phyloP scores from a whole-genome alignment of 2,329 filamentous ascomycete genomes.

The Fusarium marasasianum region DNA sequence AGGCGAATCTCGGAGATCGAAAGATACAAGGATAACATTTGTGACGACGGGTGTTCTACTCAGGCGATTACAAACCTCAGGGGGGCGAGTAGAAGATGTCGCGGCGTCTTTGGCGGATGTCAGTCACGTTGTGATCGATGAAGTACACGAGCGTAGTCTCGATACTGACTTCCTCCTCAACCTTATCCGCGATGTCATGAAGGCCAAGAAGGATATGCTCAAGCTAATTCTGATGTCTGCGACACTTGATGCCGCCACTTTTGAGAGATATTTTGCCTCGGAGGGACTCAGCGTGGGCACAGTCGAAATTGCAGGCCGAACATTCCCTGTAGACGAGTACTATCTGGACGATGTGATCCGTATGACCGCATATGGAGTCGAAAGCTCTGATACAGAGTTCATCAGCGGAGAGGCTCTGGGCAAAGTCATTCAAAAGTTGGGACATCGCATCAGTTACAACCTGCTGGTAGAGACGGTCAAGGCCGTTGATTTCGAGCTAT shows the following conservation, averaged over 20 bases:
- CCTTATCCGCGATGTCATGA: conserved; percentile 83
- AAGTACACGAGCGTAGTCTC: conserved; percentile 95
- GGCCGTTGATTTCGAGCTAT: conserved; percentile 81
- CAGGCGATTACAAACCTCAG: conserved; percentile 91
- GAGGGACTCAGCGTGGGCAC: conserved; percentile 73
- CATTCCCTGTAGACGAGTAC: conserved; percentile 89
- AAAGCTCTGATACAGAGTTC: conserved; percentile 57
- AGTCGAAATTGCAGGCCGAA: conserved; percentile 88
- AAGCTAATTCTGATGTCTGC: conserved; percentile 99
- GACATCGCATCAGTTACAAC: conserved; percentile 90
- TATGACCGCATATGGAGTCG: conserved; percentile 76
- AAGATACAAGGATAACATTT: conserved; percentile 92
- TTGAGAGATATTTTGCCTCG: conserved; percentile 68
- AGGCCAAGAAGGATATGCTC: conserved; percentile 81
- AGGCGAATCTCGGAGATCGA: conserved; percentile 84
- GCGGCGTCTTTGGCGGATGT: conserved; percentile 85
- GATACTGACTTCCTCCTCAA: conserved; percentile 99
- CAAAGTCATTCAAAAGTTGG: conserved; percentile 75
- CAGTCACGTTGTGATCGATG: conserved; percentile 94
- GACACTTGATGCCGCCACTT: conserved; percentile 85
- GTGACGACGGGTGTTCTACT: conserved; percentile 97
- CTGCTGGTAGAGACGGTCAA: conserved; percentile 83
- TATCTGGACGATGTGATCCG: conserved; percentile 91
- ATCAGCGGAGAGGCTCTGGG: conserved; percentile 68
- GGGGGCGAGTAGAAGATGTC: conserved; percentile 81